Evolutionary conservation across 306 rosid species (phyloP), one percentile per base, ranked within the genome.

Genomic region (Crataegus laevigata): DNA sequence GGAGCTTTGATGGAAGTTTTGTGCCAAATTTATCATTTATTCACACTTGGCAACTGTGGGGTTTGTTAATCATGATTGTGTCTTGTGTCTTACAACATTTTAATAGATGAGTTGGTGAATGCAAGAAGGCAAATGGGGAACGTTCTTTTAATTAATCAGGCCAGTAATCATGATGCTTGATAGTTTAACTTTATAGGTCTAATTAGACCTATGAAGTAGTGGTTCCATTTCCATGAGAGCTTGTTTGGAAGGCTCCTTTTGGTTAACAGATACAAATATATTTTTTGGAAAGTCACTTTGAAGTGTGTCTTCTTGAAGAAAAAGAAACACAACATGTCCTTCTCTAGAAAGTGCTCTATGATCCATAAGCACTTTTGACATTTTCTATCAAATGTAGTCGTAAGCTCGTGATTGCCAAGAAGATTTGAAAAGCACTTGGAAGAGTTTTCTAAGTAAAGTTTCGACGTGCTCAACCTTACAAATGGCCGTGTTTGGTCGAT

Each of bases 11-110:
- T 81, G 87, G 85, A 64, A 62, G 47, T 43, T 38, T 68, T 65
- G 79, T 22, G 77, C n/a, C 45, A 68, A 72, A 71, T 75, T 74
- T 85, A 79, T 89, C 82, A 86, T 83, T 88, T 84, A 88, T 81
- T 90, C 83, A 61, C 79, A 87, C 76, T 87, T 85, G 72, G 80
- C 85, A 85, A 85, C 15, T 14, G 88, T 88, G 89, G 97, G 93
- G 81, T 87, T 65, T 75, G 51, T 57, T 52, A 52, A 45, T 66
- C 79, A 84, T 81, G 79, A 93, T 91, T 88, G 62, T 88, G 94
- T 84, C 87, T 78, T 55, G 82, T 52, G 84, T 79, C 84, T 45
- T 58, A 62, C 15, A 76, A 79, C 80, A 82, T 45, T 80, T 66
- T 73, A 45, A 78, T 75, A 78, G 36, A 72, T 68, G 65, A 61